A percentile compares a stretch with the other conserved stretches of the same genome.
Evolutionary conservation across 176 grass and related monocot genomes (phyloP).

Genomic region (Juncus inflexus): DNA sequence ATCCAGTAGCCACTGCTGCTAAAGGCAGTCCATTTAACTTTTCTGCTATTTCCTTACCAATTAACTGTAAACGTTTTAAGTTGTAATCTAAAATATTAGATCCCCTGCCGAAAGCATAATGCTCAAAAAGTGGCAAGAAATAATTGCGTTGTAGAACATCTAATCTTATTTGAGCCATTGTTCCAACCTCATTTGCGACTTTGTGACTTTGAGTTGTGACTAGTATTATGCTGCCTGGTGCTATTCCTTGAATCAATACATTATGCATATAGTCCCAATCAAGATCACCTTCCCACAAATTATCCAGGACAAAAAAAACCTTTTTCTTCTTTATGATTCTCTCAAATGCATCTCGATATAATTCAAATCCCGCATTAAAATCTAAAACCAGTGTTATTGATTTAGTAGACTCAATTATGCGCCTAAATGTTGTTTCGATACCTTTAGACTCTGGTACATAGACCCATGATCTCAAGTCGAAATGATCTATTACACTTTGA

Average conservation of each 20-base stretch:
- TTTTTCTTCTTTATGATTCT: neutral
- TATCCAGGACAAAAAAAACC: neutral
- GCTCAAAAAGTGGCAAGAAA: conserved; percentile 21
- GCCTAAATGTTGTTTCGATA: neutral
- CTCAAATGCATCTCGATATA: neutral
- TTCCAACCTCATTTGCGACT: conserved; percentile 16
- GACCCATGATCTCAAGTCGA: conserved; percentile 4
- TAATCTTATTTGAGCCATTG: conserved; percentile 12
- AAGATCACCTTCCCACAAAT: neutral
- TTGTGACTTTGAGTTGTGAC: no score
- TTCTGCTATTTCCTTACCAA: conserved; percentile 27
- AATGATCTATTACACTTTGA: neutral
- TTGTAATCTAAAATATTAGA: neutral
- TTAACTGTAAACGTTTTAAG: conserved; percentile 1
- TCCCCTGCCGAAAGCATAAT: conserved; percentile 29
- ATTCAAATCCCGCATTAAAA: no score
- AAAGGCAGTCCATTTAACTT: conserved; percentile 35
- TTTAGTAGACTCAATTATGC: neutral
- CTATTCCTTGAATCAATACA: no score
- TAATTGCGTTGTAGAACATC: neutral
- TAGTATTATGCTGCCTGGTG: no score
- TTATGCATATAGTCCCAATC: neutral
- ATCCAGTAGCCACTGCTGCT: conserved; percentile 27
- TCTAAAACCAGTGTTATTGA: no score
- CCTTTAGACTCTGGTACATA: neutral